Percentiles rank a stretch among this genome's conserved stretches.
Evolutionary conservation across 2,329 filamentous ascomycete species (phyloP).

Genomic region (Teratosphaeria epicoccoides): DNA sequence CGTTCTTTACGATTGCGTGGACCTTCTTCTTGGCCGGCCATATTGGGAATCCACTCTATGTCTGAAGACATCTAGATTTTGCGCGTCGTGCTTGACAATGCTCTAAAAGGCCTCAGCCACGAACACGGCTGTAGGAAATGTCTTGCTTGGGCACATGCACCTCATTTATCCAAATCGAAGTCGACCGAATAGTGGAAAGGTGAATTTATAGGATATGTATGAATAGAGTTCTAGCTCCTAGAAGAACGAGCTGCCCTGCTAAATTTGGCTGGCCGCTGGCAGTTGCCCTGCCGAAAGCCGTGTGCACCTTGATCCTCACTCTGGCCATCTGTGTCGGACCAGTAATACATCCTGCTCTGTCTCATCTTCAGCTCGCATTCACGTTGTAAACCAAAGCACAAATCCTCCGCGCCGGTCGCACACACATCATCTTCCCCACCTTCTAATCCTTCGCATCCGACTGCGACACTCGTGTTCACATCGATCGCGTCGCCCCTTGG

Average conservation of each 20-base stretch:
- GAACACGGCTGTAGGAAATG: too few relatives aligned
- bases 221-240: neutral
- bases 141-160: too few relatives aligned
- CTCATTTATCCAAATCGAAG: too few relatives aligned
- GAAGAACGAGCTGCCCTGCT: neutral
- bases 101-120: too few relatives aligned
- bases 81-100: too few relatives aligned
- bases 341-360: neutral
- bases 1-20: slow-evolving; percentile 37
- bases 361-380: neutral
- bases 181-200: too few relatives aligned
- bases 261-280: neutral
- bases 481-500: neutral
- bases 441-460: neutral
- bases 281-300: neutral
- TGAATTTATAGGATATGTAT: neutral
- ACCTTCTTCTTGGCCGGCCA: slow-evolving; percentile 13
- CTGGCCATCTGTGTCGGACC: neutral
- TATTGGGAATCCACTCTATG: neutral
- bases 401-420: neutral
- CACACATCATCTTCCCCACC: neutral
- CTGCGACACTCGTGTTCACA: neutral
- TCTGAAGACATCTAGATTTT: too few relatives aligned
- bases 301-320: neutral
- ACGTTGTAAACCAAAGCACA: neutral